These are phyloP conservation scores for Ascochyta clinopodiicola DNA, from an alignment of 2,329 filamentous ascomycete species.

Conservation along the genomic window DNA sequence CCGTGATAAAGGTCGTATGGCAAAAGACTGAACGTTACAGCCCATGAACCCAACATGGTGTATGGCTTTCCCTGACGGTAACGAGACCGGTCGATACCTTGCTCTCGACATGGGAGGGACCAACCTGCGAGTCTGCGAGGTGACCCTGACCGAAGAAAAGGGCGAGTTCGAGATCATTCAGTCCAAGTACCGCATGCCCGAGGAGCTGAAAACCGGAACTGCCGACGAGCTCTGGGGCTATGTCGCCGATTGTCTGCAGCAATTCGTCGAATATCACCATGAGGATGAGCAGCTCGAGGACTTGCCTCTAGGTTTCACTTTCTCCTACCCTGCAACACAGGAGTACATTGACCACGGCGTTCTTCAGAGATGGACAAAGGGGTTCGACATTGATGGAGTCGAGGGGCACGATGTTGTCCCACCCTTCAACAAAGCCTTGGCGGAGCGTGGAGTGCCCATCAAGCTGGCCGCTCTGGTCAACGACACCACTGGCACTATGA, in stretches of 20 bases:
- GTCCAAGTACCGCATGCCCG: slow-evolving; percentile 94
- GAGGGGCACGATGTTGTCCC: slow-evolving; percentile 92
- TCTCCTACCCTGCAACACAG: slow-evolving; percentile 93
- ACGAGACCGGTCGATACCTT: slow-evolving; percentile 86
- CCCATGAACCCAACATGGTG: slow-evolving; percentile 99
- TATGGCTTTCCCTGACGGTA: slow-evolving; percentile 84
- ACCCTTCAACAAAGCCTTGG: slow-evolving; percentile 81
- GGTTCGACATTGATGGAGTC: slow-evolving; percentile 90
- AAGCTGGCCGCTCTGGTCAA: slow-evolving; percentile 94
- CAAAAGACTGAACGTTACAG: slow-evolving; percentile 79
- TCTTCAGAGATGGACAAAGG: slow-evolving; percentile 96
- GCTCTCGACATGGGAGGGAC: slow-evolving; percentile 97
- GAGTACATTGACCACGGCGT: slow-evolving; percentile 93
- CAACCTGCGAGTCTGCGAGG: slow-evolving; percentile 93
- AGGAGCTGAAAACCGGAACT: slow-evolving; percentile 87
- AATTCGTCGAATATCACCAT: slow-evolving; percentile 91
- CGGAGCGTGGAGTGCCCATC: slow-evolving; percentile 81
- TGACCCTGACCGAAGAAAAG: slow-evolving; percentile 84
- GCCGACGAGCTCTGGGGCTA: slow-evolving; percentile 93
- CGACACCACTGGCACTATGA: slow-evolving; percentile 95
- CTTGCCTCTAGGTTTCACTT: slow-evolving; percentile 89
- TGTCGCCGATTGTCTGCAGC: slow-evolving; percentile 88
- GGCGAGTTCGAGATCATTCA: slow-evolving; percentile 96
- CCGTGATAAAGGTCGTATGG: slow-evolving; percentile 56
- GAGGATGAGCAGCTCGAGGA: slow-evolving; percentile 67